These are phyloP conservation scores for Zygotorulaspora sp. DNA, from an alignment of 805 yeast genomes.

Conservation along the genomic window DNA sequence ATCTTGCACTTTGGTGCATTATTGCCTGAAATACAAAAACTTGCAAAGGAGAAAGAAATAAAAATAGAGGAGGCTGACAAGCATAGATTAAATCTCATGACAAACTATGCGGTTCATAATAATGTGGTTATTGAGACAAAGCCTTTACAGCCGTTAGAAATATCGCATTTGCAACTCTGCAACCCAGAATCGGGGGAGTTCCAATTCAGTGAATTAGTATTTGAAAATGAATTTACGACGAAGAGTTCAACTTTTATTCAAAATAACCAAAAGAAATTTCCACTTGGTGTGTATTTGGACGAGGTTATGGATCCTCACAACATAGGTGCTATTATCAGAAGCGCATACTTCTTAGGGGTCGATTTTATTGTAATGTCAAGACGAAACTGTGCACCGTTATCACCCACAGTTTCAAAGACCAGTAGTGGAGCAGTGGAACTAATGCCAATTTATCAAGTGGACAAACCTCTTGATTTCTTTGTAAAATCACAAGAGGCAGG, in stretches of 20 bases:
- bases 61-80: slow-evolving; percentile 25
- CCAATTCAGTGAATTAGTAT: slow-evolving; percentile 25
- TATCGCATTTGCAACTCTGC: slow-evolving; percentile 31
- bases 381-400: slow-evolving; percentile 65
- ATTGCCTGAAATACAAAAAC: slow-evolving; percentile 40
- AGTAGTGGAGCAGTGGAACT: slow-evolving; percentile 82
- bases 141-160: slow-evolving; percentile 27
- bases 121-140: slow-evolving; percentile 70
- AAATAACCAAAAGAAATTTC: slow-evolving; percentile 37
- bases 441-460: slow-evolving; percentile 53
- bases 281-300: slow-evolving; percentile 72
- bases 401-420: slow-evolving; percentile 75
- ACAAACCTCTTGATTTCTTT: slow-evolving; percentile 60
- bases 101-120: slow-evolving; percentile 73
- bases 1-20: slow-evolving; percentile 45
- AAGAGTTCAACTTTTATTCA: slow-evolving; percentile 30
- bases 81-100: slow-evolving; percentile 54
- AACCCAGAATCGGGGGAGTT: slow-evolving; percentile 18
- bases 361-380: slow-evolving; percentile 71
- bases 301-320: slow-evolving; percentile 84
- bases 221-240: slow-evolving; percentile 17
- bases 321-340: slow-evolving; percentile 74
- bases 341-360: slow-evolving; percentile 77
- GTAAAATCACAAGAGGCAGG: slow-evolving; percentile 45
- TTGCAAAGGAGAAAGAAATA: slow-evolving; percentile 40